These are phyloP conservation scores for Plasmodium cynomolgi DNA, from an alignment of 169 alveolate species.

Conservation along the genomic window DNA sequence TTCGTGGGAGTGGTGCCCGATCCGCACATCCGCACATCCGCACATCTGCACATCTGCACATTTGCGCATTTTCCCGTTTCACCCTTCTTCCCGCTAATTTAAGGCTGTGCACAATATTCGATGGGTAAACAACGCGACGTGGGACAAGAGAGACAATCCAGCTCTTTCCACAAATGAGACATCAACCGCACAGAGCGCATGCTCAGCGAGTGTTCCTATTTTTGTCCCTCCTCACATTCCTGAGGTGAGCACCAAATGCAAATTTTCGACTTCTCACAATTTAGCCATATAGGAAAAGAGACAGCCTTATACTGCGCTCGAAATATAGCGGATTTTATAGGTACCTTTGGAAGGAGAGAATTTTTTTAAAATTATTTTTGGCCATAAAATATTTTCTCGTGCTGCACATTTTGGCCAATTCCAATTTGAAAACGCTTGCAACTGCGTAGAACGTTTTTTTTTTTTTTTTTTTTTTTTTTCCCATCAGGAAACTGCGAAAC, in stretches of 20 bases:
- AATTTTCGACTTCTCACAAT: neutral
- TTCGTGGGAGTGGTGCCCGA: neutral
- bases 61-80: conserved; percentile 1
- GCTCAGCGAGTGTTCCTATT: neutral
- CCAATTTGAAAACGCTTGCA: neutral
- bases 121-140: conserved; percentile 43
- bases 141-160: neutral
- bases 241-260: neutral
- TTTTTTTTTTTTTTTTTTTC: neutral
- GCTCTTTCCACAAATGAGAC: neutral
- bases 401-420: neutral
- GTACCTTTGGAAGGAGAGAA: neutral
- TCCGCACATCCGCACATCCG: neutral
- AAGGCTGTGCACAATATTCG: conserved; percentile 69
- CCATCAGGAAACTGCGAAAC: conserved; percentile 46
- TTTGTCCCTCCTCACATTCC: neutral
- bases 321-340: conserved; percentile 63
- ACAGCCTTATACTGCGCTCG: conserved; percentile 73
- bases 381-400: neutral
- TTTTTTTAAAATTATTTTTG: neutral
- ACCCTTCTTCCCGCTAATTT: conserved; percentile 10
- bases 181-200: neutral
- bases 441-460: neutral
- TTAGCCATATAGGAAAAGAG: conserved; percentile 71
- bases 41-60: neutral